Base-by-base conservation (phyloP, 1,284 basidiomycete species). In the Rhodofomes roseus region DNA sequence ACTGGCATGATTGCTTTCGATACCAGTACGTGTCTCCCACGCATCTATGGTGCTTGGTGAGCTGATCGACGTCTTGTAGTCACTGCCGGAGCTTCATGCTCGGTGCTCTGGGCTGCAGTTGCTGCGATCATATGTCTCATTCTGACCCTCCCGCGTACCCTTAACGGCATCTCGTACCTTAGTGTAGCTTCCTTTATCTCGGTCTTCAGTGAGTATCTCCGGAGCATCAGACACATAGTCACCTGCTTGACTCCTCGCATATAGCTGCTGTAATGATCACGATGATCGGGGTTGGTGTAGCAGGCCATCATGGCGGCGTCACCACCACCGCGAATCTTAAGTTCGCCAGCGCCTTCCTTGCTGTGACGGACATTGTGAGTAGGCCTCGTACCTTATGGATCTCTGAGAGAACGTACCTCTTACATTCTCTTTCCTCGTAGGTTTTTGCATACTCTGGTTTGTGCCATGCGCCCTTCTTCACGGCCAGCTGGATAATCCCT, bases 391-490 rank as follows among this genome's bases (percentile, higher is more conserved):
- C 31, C 22, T 50, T 16, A 43, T 53, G 16, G 20, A 50, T 25
- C n/a, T 14, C 20, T 20, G 27, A 27, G 39, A 36, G 14, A 11
- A 36, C 43, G 7, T 41, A 22, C 20, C 37, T 27, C 41, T 48
- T 8, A 46, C 27, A 11, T 29, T 31, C 25, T 6, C 31, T 22
- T 34, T 59, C n/a, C 23, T 2, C 31, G 1, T 55, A 82, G 80
- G 79, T 83, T 39, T 84, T 83, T 65, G 76, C 81, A 2, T 83
- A 83, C 65, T 79, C 81, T 50, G 81, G 80, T 77, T 60, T 60
- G 11, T 44, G 51, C 20, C 78, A 78, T 76, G 66, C 27, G 71
- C 59, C 18, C 7, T 51, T 41, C 56, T 2, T 40, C 37, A 16
- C 34, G 16, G 14, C 31, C 7, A 18, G 4, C 9, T 34, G 31